Base-by-base conservation (phyloP, 176 grass and related monocot species). In the Bothriochloa decipiens region DNA sequence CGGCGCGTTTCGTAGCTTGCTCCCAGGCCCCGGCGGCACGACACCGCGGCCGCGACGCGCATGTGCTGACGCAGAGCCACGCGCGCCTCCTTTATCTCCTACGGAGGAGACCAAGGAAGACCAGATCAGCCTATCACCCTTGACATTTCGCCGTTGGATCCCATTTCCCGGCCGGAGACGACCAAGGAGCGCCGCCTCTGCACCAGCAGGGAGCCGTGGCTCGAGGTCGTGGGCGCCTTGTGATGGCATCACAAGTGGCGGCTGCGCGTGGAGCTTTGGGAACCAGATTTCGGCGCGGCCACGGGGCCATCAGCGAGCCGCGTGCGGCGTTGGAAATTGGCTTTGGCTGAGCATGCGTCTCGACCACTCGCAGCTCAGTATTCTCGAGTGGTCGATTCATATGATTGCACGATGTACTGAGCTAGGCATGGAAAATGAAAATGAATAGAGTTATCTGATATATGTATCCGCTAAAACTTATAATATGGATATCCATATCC, bases 61-160 rank as follows among this genome's bases (percentile, higher is more conserved):
- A 4, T 8, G 17, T 5, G 22, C 20, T 2, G 58, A 63, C 32
- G 65, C 28, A 7, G 66, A 41, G 20, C 68, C 68, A 23, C 37
- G 33, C 17, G 33, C 65, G 32, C 15, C 28, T 6, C 4, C 65
- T n/a, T 43, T 10, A 41, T 72, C 68, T 13, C 15, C 67, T 57
- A 57, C 52, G 17, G 52, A 8, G 4, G 26, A 13, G 26, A 23
- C 26, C 5, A 29, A 49, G 46, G 28, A 50, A 32, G 17, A 17
- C 32, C 77, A 86, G 72, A 81, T 86, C 76, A 86, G 69, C 32
- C 14, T 33, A 72, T 43, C 77, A 81, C 69, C n/a, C 58, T 65
- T 86, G 85, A 57, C 77, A 7, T 58, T 73, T 22, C 67, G 41
- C 28, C 14, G 40, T 86, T 40, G 83, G 75, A 77, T 32, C 61